Conservation (phyloP, 306 rosid species). For the Hylodesmum podocarpum region DNA sequence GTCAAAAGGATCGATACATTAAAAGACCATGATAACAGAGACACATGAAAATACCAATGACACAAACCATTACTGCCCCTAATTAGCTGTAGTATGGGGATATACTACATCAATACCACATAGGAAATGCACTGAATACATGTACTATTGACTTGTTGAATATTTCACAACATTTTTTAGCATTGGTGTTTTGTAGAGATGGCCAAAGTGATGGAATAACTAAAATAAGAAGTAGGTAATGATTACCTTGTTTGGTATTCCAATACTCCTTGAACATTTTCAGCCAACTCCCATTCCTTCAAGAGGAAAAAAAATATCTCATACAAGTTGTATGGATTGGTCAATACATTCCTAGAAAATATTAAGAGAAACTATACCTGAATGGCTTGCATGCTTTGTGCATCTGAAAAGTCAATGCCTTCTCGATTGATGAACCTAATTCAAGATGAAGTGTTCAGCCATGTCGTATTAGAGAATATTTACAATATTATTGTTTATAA, state of each 20-base stretch:
- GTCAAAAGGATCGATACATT: constrained; percentile 23
- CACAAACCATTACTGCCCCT: neutral
- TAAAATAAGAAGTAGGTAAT: constrained; percentile 21
- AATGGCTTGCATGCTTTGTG: constrained; percentile 91
- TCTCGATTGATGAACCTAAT: constrained; percentile 87
- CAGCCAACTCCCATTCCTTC: constrained; percentile 98
- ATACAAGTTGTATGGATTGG: constrained; percentile 23
- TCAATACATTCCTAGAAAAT: constrained; percentile 32
- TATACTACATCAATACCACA: constrained; percentile 3
- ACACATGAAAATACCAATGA: constrained; percentile 16
- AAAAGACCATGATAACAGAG: neutral
- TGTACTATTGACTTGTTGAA: neutral
- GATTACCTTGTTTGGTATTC: constrained; percentile 96
- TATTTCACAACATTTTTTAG: neutral
- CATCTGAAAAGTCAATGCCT: constrained; percentile 98
- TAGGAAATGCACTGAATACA: neutral
- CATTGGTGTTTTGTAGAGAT: neutral
- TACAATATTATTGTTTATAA: neutral
- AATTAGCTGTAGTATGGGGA: neutral
- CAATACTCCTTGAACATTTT: constrained; percentile 87
- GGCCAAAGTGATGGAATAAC: constrained; percentile 5
- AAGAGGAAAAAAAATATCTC: constrained; percentile 31
- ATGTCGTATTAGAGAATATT: constrained; percentile 3
- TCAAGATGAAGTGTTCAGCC: constrained; percentile 30
- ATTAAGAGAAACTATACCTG: constrained; percentile 60